These are phyloP conservation scores for Cucumis cinereus DNA, from an alignment of 306 rosid genomes.

Conservation along the genomic window DNA sequence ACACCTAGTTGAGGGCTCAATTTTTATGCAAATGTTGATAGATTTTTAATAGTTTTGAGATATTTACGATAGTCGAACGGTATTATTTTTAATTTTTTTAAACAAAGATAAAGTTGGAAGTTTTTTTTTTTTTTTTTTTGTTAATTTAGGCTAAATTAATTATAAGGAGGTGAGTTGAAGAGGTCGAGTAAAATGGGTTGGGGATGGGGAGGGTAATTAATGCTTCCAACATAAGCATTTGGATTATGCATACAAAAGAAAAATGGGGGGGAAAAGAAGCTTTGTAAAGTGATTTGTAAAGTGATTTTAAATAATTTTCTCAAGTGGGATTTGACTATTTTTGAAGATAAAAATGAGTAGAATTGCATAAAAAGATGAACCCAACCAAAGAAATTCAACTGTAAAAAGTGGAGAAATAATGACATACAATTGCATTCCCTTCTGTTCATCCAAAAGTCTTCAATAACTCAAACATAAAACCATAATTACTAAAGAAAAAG, in stretches of 20 bases:
- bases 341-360: background rate
- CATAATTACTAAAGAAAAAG: background rate
- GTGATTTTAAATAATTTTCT: background rate
- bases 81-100: no score
- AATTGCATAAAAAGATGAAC: background rate
- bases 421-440: no score
- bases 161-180: background rate
- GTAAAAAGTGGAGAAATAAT: background rate
- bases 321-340: background rate
- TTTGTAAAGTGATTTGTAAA: no score
- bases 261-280: background rate
- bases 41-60: no score
- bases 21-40: no score
- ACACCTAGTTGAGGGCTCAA: no score
- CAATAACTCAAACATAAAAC: background rate
- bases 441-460: background rate
- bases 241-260: background rate
- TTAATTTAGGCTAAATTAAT: no score
- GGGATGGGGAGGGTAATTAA: background rate
- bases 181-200: background rate
- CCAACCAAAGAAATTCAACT: background rate
- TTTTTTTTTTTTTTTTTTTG: no score
- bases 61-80: no score
- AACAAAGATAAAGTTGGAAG: background rate
- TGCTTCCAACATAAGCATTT: slow-evolving; percentile 2